Evolutionary conservation across 1,139 yeast genomes (phyloP).

Genomic region (Casaregolazyma suthepensis): DNA sequence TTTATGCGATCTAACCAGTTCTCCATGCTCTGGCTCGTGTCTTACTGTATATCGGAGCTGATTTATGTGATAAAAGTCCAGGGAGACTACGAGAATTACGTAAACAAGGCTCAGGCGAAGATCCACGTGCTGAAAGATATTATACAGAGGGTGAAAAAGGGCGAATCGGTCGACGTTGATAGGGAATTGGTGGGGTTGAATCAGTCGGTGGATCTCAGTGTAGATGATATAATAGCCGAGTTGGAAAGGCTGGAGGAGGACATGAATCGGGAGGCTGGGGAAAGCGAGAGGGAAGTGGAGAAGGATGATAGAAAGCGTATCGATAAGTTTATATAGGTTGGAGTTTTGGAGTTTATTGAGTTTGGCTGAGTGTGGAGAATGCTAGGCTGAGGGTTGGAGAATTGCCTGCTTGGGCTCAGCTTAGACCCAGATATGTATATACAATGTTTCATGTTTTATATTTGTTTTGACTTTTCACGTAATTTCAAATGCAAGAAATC

Average conservation of each 20-base stretch:
- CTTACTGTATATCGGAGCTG: slow-evolving; percentile 16
- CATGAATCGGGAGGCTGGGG: background rate
- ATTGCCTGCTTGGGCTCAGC: too few relatives aligned
- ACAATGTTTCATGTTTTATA: too few relatives aligned
- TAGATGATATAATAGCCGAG: slow-evolving; percentile 15
- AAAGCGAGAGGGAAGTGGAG: background rate
- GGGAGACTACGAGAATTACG: slow-evolving; percentile 13
- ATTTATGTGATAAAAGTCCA: slow-evolving; percentile 17
- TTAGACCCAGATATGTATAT: too few relatives aligned
- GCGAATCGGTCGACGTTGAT: slow-evolving; percentile 16
- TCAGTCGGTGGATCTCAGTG: slow-evolving; percentile 4
- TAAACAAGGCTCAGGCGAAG: slow-evolving; percentile 7
- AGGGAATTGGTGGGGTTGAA: slow-evolving; percentile 12
- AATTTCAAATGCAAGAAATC: too few relatives aligned
- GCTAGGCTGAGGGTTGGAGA: too few relatives aligned
- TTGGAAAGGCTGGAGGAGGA: slow-evolving; percentile 14
- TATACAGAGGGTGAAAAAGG: slow-evolving; percentile 9
- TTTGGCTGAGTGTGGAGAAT: too few relatives aligned
- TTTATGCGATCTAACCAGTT: slow-evolving; percentile 5
- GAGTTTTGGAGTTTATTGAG: background rate
- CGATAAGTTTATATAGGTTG: background rate
- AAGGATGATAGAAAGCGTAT: background rate
- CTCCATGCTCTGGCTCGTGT: slow-evolving; percentile 14
- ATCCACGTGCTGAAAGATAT: slow-evolving; percentile 7
- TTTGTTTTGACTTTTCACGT: too few relatives aligned